Conservation (phyloP, 2,329 filamentous ascomycete genomes). For the Fusarium coffeatum region DNA sequence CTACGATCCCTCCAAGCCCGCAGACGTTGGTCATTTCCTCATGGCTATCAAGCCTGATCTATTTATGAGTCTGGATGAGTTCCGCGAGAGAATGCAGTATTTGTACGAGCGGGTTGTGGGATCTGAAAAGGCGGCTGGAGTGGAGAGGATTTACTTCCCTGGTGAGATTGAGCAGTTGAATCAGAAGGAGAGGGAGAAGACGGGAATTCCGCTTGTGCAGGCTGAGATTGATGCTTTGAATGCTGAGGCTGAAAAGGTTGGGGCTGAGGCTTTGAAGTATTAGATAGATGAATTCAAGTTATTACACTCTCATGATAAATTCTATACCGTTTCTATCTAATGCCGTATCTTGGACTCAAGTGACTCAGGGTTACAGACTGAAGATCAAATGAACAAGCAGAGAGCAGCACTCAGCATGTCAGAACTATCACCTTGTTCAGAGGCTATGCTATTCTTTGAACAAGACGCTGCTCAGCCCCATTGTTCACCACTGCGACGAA, state of each 20-base stretch:
- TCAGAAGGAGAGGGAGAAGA: slow-evolving; percentile 62
- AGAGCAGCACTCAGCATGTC: background rate
- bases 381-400: no score
- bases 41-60: slow-evolving; percentile 79
- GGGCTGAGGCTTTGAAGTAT: slow-evolving; percentile 42
- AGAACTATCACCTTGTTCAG: background rate
- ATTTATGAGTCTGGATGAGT: slow-evolving; percentile 77
- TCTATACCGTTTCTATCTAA: no score
- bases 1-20: slow-evolving; percentile 75
- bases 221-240: slow-evolving; percentile 68
- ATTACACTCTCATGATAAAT: background rate
- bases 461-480: background rate
- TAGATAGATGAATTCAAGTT: background rate
- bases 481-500: background rate
- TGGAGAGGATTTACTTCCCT: slow-evolving; percentile 70
- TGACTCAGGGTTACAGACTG: background rate
- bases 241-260: slow-evolving; percentile 61
- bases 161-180: slow-evolving; percentile 71
- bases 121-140: slow-evolving; percentile 65
- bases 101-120: slow-evolving; percentile 66
- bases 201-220: slow-evolving; percentile 69
- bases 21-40: slow-evolving; percentile 80
- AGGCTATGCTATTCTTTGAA: background rate
- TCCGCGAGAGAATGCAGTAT: slow-evolving; percentile 69
- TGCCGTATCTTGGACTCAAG: no score